A percentile compares a stretch with the other conserved stretches of the same genome.
Conservation (phyloP, 2,329 filamentous ascomycete species). For the Verticillium klebahnii region DNA sequence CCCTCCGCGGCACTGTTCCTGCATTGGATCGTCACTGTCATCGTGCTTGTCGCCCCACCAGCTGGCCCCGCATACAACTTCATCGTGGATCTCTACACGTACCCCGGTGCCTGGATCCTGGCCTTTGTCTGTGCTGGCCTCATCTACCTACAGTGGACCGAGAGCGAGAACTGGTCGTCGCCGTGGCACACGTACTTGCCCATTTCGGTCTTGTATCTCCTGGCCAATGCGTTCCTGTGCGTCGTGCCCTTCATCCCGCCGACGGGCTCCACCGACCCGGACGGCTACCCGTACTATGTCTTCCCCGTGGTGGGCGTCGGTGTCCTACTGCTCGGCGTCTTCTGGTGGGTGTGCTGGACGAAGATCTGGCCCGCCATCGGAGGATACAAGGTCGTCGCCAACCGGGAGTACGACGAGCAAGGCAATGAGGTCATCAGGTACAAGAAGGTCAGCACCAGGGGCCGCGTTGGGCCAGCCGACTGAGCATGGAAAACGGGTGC, state of each 20-base stretch:
- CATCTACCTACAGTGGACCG: constrained; percentile 45
- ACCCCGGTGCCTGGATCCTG: constrained; percentile 51
- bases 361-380: constrained; percentile 43
- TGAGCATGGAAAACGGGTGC: not conserved
- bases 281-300: constrained; percentile 50
- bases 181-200: constrained; percentile 48
- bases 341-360: constrained; percentile 52
- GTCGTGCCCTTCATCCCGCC: constrained; percentile 53
- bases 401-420: constrained; percentile 33
- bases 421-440: constrained; percentile 37
- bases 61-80: constrained; percentile 67
- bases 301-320: constrained; percentile 51
- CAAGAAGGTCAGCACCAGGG: constrained; percentile 20
- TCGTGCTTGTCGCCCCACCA: constrained; percentile 62
- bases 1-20: constrained; percentile 58
- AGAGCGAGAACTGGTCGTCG: constrained; percentile 47
- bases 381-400: constrained; percentile 43
- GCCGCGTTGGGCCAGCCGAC: not conserved
- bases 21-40: constrained; percentile 61
- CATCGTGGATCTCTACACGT: constrained; percentile 48
- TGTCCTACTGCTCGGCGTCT: constrained; percentile 42
- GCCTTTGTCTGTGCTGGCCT: constrained; percentile 45
- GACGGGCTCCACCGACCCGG: constrained; percentile 35
- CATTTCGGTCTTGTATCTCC: constrained; percentile 41
- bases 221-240: constrained; percentile 47